Evolutionary conservation across 306 rosid genomes (phyloP), one percentile per base, ranked within the genome.

Genomic region (Corylus avellana): DNA sequence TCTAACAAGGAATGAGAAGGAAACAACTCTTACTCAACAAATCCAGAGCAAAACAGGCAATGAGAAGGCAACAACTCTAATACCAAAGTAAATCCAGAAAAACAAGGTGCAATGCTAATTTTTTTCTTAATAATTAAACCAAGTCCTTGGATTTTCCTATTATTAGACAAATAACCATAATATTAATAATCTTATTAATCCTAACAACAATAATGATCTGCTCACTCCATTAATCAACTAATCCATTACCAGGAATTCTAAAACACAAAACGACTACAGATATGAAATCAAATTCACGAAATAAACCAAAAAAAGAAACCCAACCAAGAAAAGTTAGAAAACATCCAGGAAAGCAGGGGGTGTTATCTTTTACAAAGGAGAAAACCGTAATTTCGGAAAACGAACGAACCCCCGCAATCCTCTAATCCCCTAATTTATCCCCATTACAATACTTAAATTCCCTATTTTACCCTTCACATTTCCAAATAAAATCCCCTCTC

Each of bases 361-460:
- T 51, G 80, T 85, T 82, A 87, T 85, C 80, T 27, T 7, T 20
- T 8, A 18, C 9, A 12, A 47, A 29, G 91, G 90, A 67, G 48
- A 85, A 29, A 74, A 77, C 0, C 14, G 97, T 83, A 78, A 84
- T 68, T 67, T 1, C 8, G 8, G 5, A 1, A 47, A 83, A 83
- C 25, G 61, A 80, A 79, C 79, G 92, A 83, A 79, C 73, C 73
- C 83, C 77, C 91, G 93, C 88, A 85, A 84, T 87, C 86, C 55
- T 9, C 90, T 92, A 70, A 37, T 17, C 85, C 29, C 5, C 79
- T 35, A n/a, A 68, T 29, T 1, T 8, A 29, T 12, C 42, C 44
- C 42, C 69, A 4, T 44, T 29, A 18, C 4, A 64, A 68, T 7
- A 16, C 3, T 1, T 12, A 0, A 3, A 56, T 55, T 89, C 0